A percentile compares a stretch with the other conserved stretches of the same genome.
Conservation (phyloP, 345 rosid genomes). For the Gossypium mustelinum region DNA sequence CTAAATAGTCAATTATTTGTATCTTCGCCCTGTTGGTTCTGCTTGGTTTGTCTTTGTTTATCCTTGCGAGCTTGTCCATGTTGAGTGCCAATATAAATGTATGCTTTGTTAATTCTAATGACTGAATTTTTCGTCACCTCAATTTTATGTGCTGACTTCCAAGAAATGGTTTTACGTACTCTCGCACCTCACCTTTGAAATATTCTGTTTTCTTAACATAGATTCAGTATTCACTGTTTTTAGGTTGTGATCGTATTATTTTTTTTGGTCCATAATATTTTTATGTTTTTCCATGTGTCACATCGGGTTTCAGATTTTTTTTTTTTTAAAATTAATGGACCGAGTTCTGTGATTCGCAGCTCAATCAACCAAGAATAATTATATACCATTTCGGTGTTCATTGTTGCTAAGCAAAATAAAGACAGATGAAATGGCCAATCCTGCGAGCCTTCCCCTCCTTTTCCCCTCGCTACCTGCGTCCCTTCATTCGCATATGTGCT, state of each 20-base stretch:
- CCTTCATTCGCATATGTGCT: conserved; percentile 50
- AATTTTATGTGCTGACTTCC: not conserved
- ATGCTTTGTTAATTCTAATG: not conserved
- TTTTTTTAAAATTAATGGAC: too few species aligned
- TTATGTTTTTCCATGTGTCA: too few species aligned
- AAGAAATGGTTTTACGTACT: not conserved
- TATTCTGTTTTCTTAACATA: not conserved
- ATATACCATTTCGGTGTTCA: not conserved
- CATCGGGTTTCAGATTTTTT: too few species aligned
- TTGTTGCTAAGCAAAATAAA: not conserved
- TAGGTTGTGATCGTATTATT: too few species aligned
- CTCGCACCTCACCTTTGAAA: not conserved
- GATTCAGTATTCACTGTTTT: too few species aligned
- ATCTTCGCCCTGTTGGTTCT: not conserved
- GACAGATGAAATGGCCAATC: conserved; percentile 34
- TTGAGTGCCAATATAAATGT: conserved; percentile 13
- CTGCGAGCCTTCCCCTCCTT: conserved; percentile 13
- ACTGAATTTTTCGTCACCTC: not conserved
- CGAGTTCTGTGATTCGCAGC: not conserved
- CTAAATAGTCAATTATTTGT: conserved; percentile 23
- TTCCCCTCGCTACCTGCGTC: conserved; percentile 36
- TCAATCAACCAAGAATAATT: not conserved
- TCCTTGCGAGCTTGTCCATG: conserved; percentile 15
- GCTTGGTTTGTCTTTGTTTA: conserved; percentile 5
- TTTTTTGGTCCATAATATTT: too few species aligned